A percentile compares a stretch with the other conserved stretches of the same genome.
These are phyloP conservation scores for Arthrobotrys pseudoclavata DNA, from an alignment of 2,329 filamentous ascomycete genomes.

Conservation along the genomic window DNA sequence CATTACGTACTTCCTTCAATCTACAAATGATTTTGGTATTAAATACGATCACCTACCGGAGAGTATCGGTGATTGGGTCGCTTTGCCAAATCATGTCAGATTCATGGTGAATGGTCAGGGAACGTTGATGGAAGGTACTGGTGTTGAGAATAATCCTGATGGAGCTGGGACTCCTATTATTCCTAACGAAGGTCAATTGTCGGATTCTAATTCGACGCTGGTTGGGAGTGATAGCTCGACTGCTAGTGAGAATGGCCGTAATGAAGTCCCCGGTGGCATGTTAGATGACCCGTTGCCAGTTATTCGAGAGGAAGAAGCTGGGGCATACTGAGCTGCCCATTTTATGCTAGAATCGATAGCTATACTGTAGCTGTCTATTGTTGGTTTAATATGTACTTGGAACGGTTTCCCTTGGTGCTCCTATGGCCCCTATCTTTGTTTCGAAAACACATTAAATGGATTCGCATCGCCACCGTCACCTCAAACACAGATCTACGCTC, in stretches of 20 bases:
- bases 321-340: neutral
- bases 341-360: neutral
- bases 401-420: neutral
- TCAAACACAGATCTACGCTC: no score
- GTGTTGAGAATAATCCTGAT: neutral
- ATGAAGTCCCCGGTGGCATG: neutral
- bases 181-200: neutral
- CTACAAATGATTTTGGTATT: neutral
- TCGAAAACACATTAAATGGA: no score
- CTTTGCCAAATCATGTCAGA: constrained; percentile 12
- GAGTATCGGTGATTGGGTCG: constrained; percentile 8
- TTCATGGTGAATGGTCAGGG: constrained; percentile 29
- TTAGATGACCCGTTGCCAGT: neutral
- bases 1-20: constrained; percentile 36
- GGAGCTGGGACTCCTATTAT: neutral
- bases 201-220: neutral
- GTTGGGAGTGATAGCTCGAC: neutral
- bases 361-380: neutral
- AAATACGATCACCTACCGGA: neutral
- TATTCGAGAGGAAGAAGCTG: neutral
- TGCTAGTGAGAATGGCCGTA: neutral
- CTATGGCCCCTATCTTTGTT: no score
- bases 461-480: no score
- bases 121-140: neutral
- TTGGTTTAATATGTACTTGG: neutral